phyloP scores from a whole-genome alignment of 805 yeast genomes.

The Candida wancherniae region DNA sequence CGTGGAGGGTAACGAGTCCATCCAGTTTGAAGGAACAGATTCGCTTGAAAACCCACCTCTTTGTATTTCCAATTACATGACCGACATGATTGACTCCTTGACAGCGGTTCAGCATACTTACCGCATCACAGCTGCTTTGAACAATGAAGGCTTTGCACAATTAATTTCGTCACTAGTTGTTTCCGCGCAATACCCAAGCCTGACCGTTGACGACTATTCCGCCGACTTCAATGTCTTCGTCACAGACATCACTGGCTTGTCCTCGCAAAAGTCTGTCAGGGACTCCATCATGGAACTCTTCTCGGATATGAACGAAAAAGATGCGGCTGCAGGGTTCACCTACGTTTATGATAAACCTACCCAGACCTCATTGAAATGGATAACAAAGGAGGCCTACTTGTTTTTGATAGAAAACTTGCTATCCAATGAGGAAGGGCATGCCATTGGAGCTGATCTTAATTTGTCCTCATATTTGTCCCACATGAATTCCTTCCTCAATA shows the following conservation, averaged over 20 bases:
- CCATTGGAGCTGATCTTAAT: slow-evolving; percentile 14
- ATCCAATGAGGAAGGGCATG: slow-evolving; percentile 33
- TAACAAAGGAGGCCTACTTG: slow-evolving; percentile 36
- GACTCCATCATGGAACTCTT: slow-evolving; percentile 57
- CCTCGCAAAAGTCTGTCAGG: slow-evolving; percentile 48
- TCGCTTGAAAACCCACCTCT: slow-evolving; percentile 18
- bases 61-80: slow-evolving; percentile 21
- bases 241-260: slow-evolving; percentile 68
- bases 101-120: slow-evolving; percentile 25
- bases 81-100: slow-evolving; percentile 31
- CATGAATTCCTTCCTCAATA: slow-evolving; percentile 4
- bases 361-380: slow-evolving; percentile 19
- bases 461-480: slow-evolving; percentile 9
- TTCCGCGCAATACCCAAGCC: slow-evolving; percentile 40
- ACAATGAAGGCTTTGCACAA: slow-evolving; percentile 9
- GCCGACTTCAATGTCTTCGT: slow-evolving; percentile 67
- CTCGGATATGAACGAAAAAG: slow-evolving; percentile 42
- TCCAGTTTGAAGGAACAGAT: slow-evolving; percentile 13
- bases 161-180: slow-evolving; percentile 26
- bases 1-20: slow-evolving; percentile 7
- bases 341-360: slow-evolving; percentile 1
- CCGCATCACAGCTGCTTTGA: slow-evolving; percentile 16
- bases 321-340: slow-evolving; percentile 24
- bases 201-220: slow-evolving; percentile 44
- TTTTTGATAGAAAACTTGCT: slow-evolving; percentile 40